Conservation (phyloP, 2,329 filamentous ascomycete genomes). For the Chrysosporium queenslandicum region DNA sequence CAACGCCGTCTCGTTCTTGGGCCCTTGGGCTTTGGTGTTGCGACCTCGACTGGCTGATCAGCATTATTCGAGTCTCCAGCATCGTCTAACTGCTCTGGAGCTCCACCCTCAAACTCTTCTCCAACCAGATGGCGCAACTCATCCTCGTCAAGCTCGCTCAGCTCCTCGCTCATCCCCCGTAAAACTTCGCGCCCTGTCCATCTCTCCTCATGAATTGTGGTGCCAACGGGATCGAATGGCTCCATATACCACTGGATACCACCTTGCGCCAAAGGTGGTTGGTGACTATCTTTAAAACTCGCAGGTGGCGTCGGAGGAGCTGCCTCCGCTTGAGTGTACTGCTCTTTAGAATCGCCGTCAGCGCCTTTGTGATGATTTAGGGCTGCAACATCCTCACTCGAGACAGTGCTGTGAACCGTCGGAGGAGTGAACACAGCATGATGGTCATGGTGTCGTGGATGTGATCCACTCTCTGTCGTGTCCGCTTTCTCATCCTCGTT, state of each 20-base stretch:
- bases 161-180: conserved; percentile 67
- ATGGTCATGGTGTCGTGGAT: not conserved
- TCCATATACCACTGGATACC: conserved; percentile 84
- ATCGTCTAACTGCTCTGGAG: conserved; percentile 2
- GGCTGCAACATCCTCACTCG: not conserved
- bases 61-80: not conserved
- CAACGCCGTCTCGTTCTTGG: conserved; percentile 26
- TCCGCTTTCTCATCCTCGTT: conserved; percentile 6
- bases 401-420: not conserved
- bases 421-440: conserved; percentile 1
- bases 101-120: conserved; percentile 37
- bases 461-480: not conserved
- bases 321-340: conserved; percentile 41
- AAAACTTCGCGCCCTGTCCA: conserved; percentile 64
- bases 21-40: conserved; percentile 18
- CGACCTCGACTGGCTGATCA: not conserved
- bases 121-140: conserved; percentile 61
- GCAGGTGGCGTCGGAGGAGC: conserved; percentile 32
- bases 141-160: conserved; percentile 87
- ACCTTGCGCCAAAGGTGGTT: conserved; percentile 53
- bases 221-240: conserved; percentile 68
- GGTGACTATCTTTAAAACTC: conserved; percentile 32
- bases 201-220: conserved; percentile 65
- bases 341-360: conserved; percentile 20
- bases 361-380: conserved; percentile 19